Conservation (phyloP, 805 yeast genomes). For the Candida railenensis region DNA sequence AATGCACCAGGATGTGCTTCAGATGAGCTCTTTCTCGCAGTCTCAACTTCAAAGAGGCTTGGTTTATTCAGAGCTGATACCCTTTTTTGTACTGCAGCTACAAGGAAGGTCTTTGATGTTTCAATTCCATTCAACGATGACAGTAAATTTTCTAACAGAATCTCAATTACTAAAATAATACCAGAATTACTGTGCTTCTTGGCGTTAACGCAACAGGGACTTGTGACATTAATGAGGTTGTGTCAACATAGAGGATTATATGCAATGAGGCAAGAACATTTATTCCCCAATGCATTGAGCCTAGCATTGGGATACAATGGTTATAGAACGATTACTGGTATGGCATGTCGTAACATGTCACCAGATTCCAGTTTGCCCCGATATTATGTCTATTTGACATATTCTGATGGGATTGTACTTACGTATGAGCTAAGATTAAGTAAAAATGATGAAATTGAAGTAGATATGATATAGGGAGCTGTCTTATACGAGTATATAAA, state of each 20-base stretch:
- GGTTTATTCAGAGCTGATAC: constrained; percentile 47
- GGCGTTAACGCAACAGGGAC: constrained; percentile 38
- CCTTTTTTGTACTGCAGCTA: constrained; percentile 48
- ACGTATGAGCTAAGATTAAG: constrained; percentile 17
- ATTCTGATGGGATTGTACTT: constrained; percentile 32
- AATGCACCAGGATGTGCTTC: constrained; percentile 1
- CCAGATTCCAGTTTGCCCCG: constrained; percentile 19
- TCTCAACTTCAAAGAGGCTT: constrained; percentile 44
- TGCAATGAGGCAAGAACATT: constrained; percentile 44
- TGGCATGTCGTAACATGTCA: constrained; percentile 26
- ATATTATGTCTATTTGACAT: constrained; percentile 29
- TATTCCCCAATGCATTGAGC: constrained; percentile 35
- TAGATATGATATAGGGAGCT: constrained; percentile 1
- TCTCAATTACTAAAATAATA: constrained; percentile 32
- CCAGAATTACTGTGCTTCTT: constrained; percentile 36
- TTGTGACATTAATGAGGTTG: constrained; percentile 34
- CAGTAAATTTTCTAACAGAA: constrained; percentile 29
- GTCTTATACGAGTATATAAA: too few species aligned
- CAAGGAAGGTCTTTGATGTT: constrained; percentile 41
- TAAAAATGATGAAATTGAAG: constrained; percentile 3
- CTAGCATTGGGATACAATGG: constrained; percentile 26
- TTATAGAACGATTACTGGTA: constrained; percentile 32
- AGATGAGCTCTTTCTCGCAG: constrained; percentile 19
- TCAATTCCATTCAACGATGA: constrained; percentile 37
- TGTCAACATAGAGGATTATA: constrained; percentile 35